A percentile compares a stretch with the other conserved stretches of the same genome.
phyloP scores from a whole-genome alignment of 257 asterid species.

The Gentiana straminea region DNA sequence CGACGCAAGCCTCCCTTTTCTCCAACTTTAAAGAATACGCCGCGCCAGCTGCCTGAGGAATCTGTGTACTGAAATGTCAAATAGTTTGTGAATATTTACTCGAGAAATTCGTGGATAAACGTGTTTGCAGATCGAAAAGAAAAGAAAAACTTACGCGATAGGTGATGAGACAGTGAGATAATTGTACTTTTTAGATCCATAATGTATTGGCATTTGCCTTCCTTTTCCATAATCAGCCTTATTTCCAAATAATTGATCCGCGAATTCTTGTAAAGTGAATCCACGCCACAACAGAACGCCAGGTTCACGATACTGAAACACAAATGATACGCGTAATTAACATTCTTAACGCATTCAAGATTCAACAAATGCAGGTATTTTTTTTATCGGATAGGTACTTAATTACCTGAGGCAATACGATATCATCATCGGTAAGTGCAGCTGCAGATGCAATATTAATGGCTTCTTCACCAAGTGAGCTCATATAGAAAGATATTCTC shows the following conservation, averaged over 20 bases:
- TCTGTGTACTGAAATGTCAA: slow-evolving; percentile 56
- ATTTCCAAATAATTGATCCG: slow-evolving; percentile 73
- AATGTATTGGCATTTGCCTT: slow-evolving; percentile 92
- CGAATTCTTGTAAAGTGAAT: slow-evolving; percentile 61
- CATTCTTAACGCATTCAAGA: too few species aligned
- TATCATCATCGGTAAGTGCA: slow-evolving; percentile 39
- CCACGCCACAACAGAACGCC: slow-evolving; percentile 94
- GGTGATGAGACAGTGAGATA: slow-evolving; percentile 77
- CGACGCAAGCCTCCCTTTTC: slow-evolving; percentile 64
- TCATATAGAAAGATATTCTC: slow-evolving; percentile 67
- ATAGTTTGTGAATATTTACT: background rate
- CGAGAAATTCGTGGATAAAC: too few species aligned
- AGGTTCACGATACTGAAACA: slow-evolving; percentile 69
- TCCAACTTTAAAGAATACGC: slow-evolving; percentile 95
- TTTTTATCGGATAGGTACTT: background rate
- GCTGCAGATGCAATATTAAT: slow-evolving; percentile 82
- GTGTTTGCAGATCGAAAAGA: too few species aligned
- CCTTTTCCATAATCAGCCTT: slow-evolving; percentile 74
- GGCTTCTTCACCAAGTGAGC: slow-evolving; percentile 80
- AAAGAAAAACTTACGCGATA: slow-evolving; percentile 43
- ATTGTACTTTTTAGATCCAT: slow-evolving; percentile 65
- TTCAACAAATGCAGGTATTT: background rate
- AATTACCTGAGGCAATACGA: slow-evolving; percentile 32
- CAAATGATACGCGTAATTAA: too few species aligned
- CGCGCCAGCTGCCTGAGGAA: slow-evolving; percentile 93